A percentile compares a stretch with the other conserved stretches of the same genome.
These are phyloP conservation scores for Alternaria postmessia DNA, from an alignment of 2,329 filamentous ascomycete species.

Conservation along the genomic window DNA sequence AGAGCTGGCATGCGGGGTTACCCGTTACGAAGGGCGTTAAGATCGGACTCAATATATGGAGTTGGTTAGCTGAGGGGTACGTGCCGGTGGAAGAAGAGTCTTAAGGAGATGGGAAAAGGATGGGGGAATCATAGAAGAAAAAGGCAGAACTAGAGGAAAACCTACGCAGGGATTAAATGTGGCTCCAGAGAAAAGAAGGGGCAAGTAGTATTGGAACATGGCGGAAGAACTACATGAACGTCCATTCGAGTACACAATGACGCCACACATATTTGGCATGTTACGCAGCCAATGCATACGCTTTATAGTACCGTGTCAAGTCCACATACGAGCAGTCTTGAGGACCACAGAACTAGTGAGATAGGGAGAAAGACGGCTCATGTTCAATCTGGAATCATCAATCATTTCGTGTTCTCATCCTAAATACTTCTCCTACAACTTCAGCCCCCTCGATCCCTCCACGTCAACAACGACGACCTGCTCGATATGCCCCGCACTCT, in stretches of 20 bases:
- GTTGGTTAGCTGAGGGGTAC: constrained; percentile 62
- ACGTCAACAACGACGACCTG: constrained; percentile 33
- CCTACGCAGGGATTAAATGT: neutral
- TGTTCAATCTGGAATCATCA: neutral
- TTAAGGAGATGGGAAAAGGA: neutral
- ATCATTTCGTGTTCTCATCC: neutral
- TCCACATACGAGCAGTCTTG: neutral
- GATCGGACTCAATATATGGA: constrained; percentile 71
- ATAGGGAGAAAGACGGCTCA: neutral
- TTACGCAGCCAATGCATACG: neutral
- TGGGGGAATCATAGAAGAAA: neutral
- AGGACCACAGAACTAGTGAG: neutral
- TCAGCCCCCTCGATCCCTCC: constrained; percentile 28
- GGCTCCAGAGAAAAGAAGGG: neutral
- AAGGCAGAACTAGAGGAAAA: neutral
- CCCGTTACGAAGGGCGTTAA: constrained; percentile 65
- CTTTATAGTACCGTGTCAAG: neutral
- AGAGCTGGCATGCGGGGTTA: constrained; percentile 69
- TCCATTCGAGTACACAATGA: neutral
- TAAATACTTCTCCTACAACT: neutral
- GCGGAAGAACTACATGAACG: no score
- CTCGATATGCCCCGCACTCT: constrained; percentile 39
- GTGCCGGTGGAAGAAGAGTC: constrained; percentile 19
- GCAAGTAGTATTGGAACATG: neutral
- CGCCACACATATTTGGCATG: neutral